Conservation (phyloP, 2,329 filamentous ascomycete species). For the Ophiocordyceps camponoti-leonardi region DNA sequence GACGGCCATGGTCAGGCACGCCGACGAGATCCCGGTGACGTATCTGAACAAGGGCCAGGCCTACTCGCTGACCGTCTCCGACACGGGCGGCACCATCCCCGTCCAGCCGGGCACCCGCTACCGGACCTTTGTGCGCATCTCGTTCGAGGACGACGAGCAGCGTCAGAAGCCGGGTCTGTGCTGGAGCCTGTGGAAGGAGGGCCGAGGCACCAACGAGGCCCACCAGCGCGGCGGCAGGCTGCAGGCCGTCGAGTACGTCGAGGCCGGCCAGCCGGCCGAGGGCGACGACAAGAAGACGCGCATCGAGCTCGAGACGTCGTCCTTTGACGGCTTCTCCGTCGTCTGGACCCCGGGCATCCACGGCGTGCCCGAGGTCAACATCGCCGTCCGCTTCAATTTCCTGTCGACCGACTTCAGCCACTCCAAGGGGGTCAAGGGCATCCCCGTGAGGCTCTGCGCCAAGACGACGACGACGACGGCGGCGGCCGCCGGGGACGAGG, state of each 20-base stretch:
- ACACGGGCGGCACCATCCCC: constrained; percentile 49
- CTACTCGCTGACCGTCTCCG: constrained; percentile 71
- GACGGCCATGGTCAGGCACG: constrained; percentile 85
- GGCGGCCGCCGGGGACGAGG: constrained; percentile 26
- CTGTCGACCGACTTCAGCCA: constrained; percentile 97
- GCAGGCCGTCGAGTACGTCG: constrained; percentile 89
- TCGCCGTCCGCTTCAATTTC: constrained; percentile 95
- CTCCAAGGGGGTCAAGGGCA: constrained; percentile 95
- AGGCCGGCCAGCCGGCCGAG: constrained; percentile 39
- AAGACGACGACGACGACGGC: too few relatives aligned
- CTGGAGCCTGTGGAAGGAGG: constrained; percentile 91
- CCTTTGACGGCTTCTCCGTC: constrained; percentile 88
- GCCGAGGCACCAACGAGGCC: constrained; percentile 84
- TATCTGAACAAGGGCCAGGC: constrained; percentile 97
- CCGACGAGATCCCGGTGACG: constrained; percentile 87
- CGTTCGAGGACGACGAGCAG: constrained; percentile 93
- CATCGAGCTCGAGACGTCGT: constrained; percentile 56
- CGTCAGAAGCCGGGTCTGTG: constrained; percentile 65
- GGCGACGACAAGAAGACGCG: constrained; percentile 49
- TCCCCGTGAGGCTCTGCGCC: constrained; percentile 79
- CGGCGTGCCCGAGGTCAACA: constrained; percentile 56
- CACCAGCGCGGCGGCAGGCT: constrained; percentile 85
- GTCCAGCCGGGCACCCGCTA: constrained; percentile 50
- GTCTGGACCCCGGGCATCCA: constrained; percentile 65
- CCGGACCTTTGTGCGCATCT: constrained; percentile 83